Percentiles rank a stretch among this genome's conserved stretches.
Evolutionary conservation across 495 filamentous ascomycete species (phyloP).

Genomic region (Darksidea phi): DNA sequence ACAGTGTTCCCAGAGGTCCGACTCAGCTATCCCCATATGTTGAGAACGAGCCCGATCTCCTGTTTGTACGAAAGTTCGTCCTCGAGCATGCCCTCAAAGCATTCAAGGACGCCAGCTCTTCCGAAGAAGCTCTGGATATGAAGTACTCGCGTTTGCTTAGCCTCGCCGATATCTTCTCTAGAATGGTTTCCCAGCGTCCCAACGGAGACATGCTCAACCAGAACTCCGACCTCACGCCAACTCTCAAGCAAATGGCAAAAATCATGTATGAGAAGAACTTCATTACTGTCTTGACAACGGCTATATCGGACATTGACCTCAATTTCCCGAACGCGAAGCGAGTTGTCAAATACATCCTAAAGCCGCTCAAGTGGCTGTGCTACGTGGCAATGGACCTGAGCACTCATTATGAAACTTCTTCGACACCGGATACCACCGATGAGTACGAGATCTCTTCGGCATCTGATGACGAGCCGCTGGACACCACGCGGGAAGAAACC

Average conservation of each 20-base stretch:
- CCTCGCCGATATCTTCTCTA: slow-evolving; percentile 86
- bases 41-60: slow-evolving; percentile 80
- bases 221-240: slow-evolving; percentile 47
- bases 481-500: slow-evolving; percentile 84
- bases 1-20: slow-evolving; percentile 49
- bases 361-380: slow-evolving; percentile 81
- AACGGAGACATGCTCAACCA: slow-evolving; percentile 44
- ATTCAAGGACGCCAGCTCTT: slow-evolving; percentile 82
- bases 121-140: slow-evolving; percentile 74
- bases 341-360: slow-evolving; percentile 92
- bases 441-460: slow-evolving; percentile 90
- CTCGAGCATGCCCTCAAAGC: slow-evolving; percentile 88
- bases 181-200: slow-evolving; percentile 81
- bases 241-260: slow-evolving; percentile 75
- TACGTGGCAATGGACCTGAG: slow-evolving; percentile 83
- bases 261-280: slow-evolving; percentile 99
- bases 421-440: slow-evolving; percentile 59
- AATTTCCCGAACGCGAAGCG: slow-evolving; percentile 91
- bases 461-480: slow-evolving; percentile 82
- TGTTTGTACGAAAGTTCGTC: slow-evolving; percentile 91
- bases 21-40: slow-evolving; percentile 53
- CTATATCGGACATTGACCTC: slow-evolving; percentile 92
- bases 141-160: slow-evolving; percentile 84
- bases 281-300: slow-evolving; percentile 80
- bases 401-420: slow-evolving; percentile 69